Evolutionary conservation across 2,329 filamentous ascomycete genomes (phyloP), one percentile per base, ranked within the genome.

Genomic region (Proliferodiscus dingleyae): DNA sequence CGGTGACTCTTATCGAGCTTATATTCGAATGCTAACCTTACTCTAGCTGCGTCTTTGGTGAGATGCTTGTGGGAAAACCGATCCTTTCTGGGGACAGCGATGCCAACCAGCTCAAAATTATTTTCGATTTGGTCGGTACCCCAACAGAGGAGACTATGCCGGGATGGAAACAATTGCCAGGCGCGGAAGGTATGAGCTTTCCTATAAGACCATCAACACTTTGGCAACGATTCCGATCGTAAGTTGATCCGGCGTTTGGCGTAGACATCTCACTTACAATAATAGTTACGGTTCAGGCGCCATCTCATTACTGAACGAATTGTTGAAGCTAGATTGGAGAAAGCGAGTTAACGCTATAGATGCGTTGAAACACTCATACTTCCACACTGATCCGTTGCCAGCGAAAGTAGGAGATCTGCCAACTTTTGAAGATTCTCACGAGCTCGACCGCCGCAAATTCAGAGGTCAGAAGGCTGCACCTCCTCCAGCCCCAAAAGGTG

Each of bases 61-160:
- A 98, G 65, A 98, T 98, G 91, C 85, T 96, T 54, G 81, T 89
- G 58, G 84, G 89, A 29, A 95, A 91, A 64, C 93, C 93, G 0
- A 97, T 98, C 43, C 75, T 98, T 34, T 80, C 89, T 6, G 93
- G 93, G 10, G 89, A 88, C 55, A 94, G 86, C 58, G 93, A 98
- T 61, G 69, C 80, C 5, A 85, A 96, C 61, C 93, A 98, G 66
- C 81, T 94, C 10, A 86, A 95, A 10, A 81, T 95, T 37, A 97
- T 98, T 47, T 98, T 95, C 68, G 87, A 90, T 53, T 75, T 98
- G 30, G 86, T 95, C 55, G 93, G 93, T 11, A 85, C 88, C 0
- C 93, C 93, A 1, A 95, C 78, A 1, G 89, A 96, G 16, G 81
- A 89, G 40, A 93, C 71, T 33, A 97, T 98, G 93, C 93, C 93